Evolutionary conservation across 805 yeast genomes (phyloP).

Genomic region (Candida tibetensis): DNA sequence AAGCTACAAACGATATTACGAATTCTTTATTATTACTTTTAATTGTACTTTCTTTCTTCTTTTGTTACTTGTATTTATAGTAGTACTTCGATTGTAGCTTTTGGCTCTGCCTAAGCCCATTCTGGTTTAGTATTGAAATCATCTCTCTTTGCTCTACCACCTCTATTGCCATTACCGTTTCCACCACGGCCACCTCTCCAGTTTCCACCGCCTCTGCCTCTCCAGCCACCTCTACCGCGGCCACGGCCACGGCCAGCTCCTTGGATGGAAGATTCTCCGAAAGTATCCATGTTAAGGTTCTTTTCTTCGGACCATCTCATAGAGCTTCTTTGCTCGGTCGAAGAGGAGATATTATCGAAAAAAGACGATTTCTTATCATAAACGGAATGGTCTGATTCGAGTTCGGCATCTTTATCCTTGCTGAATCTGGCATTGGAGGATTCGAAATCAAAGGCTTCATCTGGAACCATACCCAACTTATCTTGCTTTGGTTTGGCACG

Average conservation of each 20-base stretch:
- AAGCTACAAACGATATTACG: not conserved
- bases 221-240: constrained; percentile 36
- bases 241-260: constrained; percentile 25
- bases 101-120: constrained; percentile 13
- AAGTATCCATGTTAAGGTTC: constrained; percentile 72
- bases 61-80: not conserved
- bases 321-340: constrained; percentile 46
- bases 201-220: constrained; percentile 45
- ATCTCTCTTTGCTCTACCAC: constrained; percentile 27
- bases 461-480: constrained; percentile 33
- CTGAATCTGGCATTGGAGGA: constrained; percentile 69
- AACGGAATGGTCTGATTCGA: constrained; percentile 26
- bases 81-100: not conserved
- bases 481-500: constrained; percentile 9
- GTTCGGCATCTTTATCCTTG: constrained; percentile 42
- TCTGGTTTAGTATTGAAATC: constrained; percentile 16
- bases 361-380: constrained; percentile 85
- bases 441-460: constrained; percentile 72
- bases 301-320: constrained; percentile 75
- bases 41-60: no score
- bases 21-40: not conserved
- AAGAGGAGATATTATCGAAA: constrained; percentile 80
- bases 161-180: constrained; percentile 35
- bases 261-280: constrained; percentile 64
- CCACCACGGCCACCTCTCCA: constrained; percentile 19